Percentiles rank a stretch among this genome's conserved stretches.
phyloP scores from a whole-genome alignment of 1,284 basidiomycete genomes.

The Malassezia dermatis region DNA sequence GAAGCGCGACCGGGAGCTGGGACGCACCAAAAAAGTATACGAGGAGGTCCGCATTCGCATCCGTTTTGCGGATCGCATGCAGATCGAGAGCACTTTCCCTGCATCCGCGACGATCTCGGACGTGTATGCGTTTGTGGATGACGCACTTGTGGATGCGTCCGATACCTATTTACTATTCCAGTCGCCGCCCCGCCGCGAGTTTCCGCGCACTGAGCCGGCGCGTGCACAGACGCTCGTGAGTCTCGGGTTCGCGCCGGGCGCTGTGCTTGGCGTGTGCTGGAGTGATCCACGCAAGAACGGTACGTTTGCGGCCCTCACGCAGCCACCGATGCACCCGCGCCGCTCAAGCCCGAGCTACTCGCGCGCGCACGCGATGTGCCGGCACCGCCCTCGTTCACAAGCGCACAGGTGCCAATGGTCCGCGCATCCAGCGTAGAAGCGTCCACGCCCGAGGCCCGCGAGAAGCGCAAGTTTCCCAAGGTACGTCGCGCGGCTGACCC shows the following conservation, averaged over 20 bases:
- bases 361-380: slow-evolving; percentile 18
- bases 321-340: slow-evolving; percentile 18
- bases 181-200: slow-evolving; percentile 65
- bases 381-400: not conserved
- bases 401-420: slow-evolving; percentile 5
- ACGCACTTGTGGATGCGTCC: slow-evolving; percentile 61
- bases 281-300: slow-evolving; percentile 63
- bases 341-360: slow-evolving; percentile 16
- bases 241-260: slow-evolving; percentile 67
- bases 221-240: slow-evolving; percentile 59
- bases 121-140: slow-evolving; percentile 70
- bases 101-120: slow-evolving; percentile 65
- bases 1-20: slow-evolving; percentile 52
- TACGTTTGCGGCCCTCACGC: slow-evolving; percentile 1
- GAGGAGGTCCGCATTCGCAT: slow-evolving; percentile 69
- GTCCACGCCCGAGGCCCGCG: slow-evolving; percentile 5
- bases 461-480: slow-evolving; percentile 16
- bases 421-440: not conserved
- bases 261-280: slow-evolving; percentile 65
- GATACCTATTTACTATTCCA: slow-evolving; percentile 68
- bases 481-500: slow-evolving; percentile 1
- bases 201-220: slow-evolving; percentile 63
- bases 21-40: slow-evolving; percentile 59
- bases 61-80: slow-evolving; percentile 66
- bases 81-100: slow-evolving; percentile 67